Percentiles rank a stretch among this genome's conserved stretches.
Conservation (phyloP, 148 eudicot species). For the Arbutus unedo region DNA sequence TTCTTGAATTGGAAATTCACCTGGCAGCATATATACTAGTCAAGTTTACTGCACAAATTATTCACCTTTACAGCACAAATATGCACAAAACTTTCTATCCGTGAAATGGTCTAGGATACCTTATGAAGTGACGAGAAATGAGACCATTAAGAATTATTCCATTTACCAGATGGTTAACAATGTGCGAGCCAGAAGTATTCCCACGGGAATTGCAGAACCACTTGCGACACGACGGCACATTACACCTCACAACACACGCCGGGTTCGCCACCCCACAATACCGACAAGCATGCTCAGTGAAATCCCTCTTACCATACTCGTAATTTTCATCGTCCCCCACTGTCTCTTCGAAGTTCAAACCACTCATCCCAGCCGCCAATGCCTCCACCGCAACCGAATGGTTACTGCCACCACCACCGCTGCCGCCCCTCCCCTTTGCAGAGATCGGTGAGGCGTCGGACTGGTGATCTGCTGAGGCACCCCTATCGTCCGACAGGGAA, state of each 20-base stretch:
- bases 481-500: constrained; percentile 16
- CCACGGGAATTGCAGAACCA: constrained; percentile 95
- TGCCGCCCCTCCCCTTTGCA: constrained; percentile 15
- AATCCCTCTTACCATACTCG: constrained; percentile 74
- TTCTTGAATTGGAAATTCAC: too few species aligned
- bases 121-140: too few species aligned
- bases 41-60: too few species aligned
- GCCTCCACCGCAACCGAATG: constrained; percentile 52
- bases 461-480: constrained; percentile 26
- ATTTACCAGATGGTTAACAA: constrained; percentile 65
- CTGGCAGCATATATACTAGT: too few species aligned
- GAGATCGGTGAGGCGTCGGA: constrained; percentile 43
- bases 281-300: constrained; percentile 84
- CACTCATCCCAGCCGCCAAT: constrained; percentile 68
- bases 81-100: too few species aligned
- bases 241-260: constrained; percentile 91
- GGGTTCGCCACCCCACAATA: constrained; percentile 95
- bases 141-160: neutral
- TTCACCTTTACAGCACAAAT: too few species aligned
- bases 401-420: constrained; percentile 14
- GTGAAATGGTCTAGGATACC: too few species aligned
- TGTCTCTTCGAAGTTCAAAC: constrained; percentile 84
- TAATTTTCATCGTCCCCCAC: constrained; percentile 63
- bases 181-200: constrained; percentile 58
- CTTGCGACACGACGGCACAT: constrained; percentile 87